phyloP scores from a whole-genome alignment of 1,139 yeast species.

The Candida neerlandica region DNA sequence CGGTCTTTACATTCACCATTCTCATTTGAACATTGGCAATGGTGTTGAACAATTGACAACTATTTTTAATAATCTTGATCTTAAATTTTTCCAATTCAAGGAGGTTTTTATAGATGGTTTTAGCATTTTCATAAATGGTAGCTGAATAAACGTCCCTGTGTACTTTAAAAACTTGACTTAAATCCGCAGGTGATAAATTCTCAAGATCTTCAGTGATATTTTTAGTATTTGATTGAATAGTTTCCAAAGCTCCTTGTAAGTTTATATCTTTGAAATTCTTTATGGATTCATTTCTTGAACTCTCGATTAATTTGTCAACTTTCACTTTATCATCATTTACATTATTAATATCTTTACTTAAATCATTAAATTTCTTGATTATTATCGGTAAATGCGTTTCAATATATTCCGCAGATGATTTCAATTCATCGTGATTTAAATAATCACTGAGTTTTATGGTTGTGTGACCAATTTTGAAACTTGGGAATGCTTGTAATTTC shows the following conservation, averaged over 20 bases:
- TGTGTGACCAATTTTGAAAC: constrained; percentile 18
- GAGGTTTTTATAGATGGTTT: constrained; percentile 18
- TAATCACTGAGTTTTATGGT: constrained; percentile 24
- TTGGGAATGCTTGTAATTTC: constrained; percentile 40
- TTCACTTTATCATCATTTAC: constrained; percentile 30
- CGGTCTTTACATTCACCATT: constrained; percentile 38
- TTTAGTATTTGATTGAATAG: constrained; percentile 7
- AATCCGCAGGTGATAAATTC: constrained; percentile 15
- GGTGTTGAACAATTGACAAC: constrained; percentile 29
- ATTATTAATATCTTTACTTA: constrained; percentile 31
- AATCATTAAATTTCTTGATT: constrained; percentile 40
- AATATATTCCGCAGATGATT: constrained; percentile 25
- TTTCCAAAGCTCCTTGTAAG: constrained; percentile 8
- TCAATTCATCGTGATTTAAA: constrained; percentile 30
- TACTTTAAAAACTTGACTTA: constrained; percentile 18
- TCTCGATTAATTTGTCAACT: constrained; percentile 38
- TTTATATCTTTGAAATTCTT: constrained; percentile 27
- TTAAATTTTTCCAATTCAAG: constrained; percentile 28
- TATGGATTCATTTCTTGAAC: constrained; percentile 38
- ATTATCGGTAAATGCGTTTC: constrained; percentile 32
- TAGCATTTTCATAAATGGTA: constrained; percentile 18
- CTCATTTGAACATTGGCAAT: constrained; percentile 45
- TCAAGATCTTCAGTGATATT: constrained; percentile 21
- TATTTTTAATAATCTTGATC: constrained; percentile 24
- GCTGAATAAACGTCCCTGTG: constrained; percentile 21